Evolutionary conservation across 768 basidiomycete species (phyloP), one percentile per base, ranked within the genome.

Genomic region (Mycena maculata): DNA sequence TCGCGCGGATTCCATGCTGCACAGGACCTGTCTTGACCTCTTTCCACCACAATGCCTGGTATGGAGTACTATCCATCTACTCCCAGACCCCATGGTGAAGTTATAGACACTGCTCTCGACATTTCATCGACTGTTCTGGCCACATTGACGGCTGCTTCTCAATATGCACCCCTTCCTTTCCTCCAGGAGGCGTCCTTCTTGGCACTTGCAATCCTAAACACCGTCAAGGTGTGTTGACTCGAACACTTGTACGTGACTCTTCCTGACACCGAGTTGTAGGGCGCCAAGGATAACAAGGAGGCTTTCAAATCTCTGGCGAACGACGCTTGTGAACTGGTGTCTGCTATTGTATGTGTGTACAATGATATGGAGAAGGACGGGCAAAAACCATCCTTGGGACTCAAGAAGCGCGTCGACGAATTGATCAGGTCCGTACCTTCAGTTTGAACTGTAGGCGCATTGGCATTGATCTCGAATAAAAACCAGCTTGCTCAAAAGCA

Each of bases 261-360:
- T 47, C n/a, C 39, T 67, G 49, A 62, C 28, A 31, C 36, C 13
- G 11, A 27, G 30, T 11, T 22, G 22, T 44, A 76, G 74, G 71
- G 62, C n/a, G 70, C 72, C 1, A 70, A 69, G 36, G 71, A 69
- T 25, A 76, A 76, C 55, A 72, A 75, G 52, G 70, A 70, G 28
- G 50, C 65, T 1, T 76, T 75, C 67, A 59, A 61, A 53, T 41
- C 48, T n/a, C 67, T 76, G 16, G 74, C 76, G 8, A 70, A 58
- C 22, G 74, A 76, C 47, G 71, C 73, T 18, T 74, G 76, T 39
- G 71, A 69, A 23, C 52, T 75, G 39, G 73, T 76, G 15, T 73
- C 67, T 31, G 69, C 72, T 8, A 70, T 75, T 2, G 27, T 61
- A 48, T 66, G 63, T 33, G 71, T 70, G 42, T 74, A 63, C 48